These are phyloP conservation scores for Aspergillus homomorphus DNA, from an alignment of 495 filamentous ascomycete species.

Conservation along the genomic window DNA sequence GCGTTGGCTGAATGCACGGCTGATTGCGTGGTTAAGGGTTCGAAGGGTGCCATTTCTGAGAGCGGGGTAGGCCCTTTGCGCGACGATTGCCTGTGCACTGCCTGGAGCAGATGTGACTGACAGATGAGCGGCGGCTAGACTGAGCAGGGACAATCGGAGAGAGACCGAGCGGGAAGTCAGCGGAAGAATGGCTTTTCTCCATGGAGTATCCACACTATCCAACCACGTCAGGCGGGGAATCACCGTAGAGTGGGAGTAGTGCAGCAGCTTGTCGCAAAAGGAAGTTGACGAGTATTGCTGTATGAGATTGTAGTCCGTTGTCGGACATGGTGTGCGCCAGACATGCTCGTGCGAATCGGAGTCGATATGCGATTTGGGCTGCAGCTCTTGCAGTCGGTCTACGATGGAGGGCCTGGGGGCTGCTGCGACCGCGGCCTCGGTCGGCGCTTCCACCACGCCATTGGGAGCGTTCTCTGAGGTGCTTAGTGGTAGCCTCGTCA, in stretches of 20 bases:
- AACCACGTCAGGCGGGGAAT: constrained; percentile 19
- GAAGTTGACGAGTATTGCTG: constrained; percentile 4
- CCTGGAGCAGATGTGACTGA: constrained; percentile 11
- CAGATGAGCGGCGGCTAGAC: constrained; percentile 22
- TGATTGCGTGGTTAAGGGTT: constrained; percentile 12
- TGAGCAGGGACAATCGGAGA: constrained; percentile 18
- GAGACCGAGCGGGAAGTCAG: constrained; percentile 8
- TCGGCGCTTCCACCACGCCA: not conserved
- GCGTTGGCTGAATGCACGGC: not conserved
- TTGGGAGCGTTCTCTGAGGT: not conserved
- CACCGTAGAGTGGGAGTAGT: constrained; percentile 18
- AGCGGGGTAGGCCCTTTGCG: constrained; percentile 1
- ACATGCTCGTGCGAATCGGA: constrained; percentile 1
- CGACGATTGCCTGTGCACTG: not conserved
- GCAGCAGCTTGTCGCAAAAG: constrained; percentile 14
- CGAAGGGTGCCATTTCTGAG: constrained; percentile 15
- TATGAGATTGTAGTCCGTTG: not conserved
- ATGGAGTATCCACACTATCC: constrained; percentile 22
- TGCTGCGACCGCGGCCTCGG: not conserved
- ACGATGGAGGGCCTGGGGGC: too few relatives aligned
- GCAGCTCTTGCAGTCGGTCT: not conserved
- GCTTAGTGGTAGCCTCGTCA: not conserved
- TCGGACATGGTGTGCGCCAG: not conserved
- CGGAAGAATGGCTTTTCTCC: constrained; percentile 14
- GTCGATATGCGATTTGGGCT: too few relatives aligned